Evolutionary conservation across 345 rosid species (phyloP), one percentile per base, ranked within the genome.

Genomic region (Melastoma malabathricum): DNA sequence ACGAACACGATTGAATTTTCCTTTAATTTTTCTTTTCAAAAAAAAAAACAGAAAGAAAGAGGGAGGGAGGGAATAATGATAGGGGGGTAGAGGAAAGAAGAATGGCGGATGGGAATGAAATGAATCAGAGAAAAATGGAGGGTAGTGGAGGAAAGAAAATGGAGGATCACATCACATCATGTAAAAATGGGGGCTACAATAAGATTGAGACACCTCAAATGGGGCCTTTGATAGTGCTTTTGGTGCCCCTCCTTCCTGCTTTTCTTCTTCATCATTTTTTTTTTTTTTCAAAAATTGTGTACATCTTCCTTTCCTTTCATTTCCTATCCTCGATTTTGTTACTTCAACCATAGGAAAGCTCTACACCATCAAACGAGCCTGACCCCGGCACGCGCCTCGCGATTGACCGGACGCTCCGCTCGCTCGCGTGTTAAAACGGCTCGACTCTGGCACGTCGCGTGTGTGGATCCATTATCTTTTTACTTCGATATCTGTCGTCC

Each of bases 221-320:
- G 59, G 65, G 55, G 47, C 65, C 58, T 47, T 31, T 54, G 54
- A 54, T 41, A 54, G 59, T 54, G 59, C 59, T 54, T 54, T 61
- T 45, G 16, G 43, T 48, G 15, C 16, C 16, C 47, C 47, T 22
- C 17, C 6, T 15, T 39, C 47, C 18, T 34, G 41, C 17, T 47
- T 20, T 39, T 54, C 18, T 34, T 48, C 17, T 47, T 20, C 51
- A 5, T 41, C 18, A 6, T n/a, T 44, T 38, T 44, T 18, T n/a
- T 44, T 38, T 44, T 18, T 50, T 41, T 27, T 15, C 25, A 15
- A 29, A 27, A 16, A 5, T 2, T 51, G 31, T 16, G 34, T n/a
- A 15, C 19, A 22, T 31, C 44, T 17, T 38, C 54, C 39, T 51
- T 52, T 53, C 51, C 10, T 45, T 51, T 52, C 18, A 4, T 46